Evolutionary conservation across 2,329 filamentous ascomycete genomes (phyloP).

Genomic region (Oidium heveae): DNA sequence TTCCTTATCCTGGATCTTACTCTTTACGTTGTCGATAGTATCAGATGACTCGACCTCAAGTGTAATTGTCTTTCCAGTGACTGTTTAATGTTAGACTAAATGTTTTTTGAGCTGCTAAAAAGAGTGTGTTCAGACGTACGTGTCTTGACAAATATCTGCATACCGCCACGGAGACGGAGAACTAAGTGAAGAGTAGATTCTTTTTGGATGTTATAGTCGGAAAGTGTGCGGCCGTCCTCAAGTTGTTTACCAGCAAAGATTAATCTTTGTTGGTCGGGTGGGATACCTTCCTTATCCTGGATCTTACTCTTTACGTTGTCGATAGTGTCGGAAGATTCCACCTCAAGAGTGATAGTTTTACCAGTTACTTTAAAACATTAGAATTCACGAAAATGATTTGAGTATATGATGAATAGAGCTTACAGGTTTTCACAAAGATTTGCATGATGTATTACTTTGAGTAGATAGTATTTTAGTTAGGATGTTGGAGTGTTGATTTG

Average conservation of each 20-base stretch:
- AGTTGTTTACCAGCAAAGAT: slow-evolving; percentile 49
- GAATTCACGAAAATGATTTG: too few relatives aligned
- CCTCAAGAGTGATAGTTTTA: slow-evolving; percentile 61
- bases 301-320: slow-evolving; percentile 49
- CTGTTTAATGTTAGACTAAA: too few relatives aligned
- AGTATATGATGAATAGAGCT: slow-evolving; percentile 18
- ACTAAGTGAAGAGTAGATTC: slow-evolving; percentile 48
- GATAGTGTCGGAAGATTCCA: slow-evolving; percentile 42
- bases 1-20: slow-evolving; percentile 47
- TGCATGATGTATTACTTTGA: slow-evolving; percentile 33
- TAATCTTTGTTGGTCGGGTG: slow-evolving; percentile 43
- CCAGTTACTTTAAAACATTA: slow-evolving; percentile 40
- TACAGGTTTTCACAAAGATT: slow-evolving; percentile 94
- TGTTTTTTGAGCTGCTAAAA: too few relatives aligned
- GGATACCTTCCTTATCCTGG: slow-evolving; percentile 48
- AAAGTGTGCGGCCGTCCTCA: slow-evolving; percentile 55
- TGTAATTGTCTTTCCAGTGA: slow-evolving; percentile 46
- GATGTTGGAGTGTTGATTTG: too few relatives aligned
- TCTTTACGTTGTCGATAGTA: slow-evolving; percentile 48
- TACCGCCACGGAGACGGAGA: slow-evolving; percentile 46
- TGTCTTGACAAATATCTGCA: slow-evolving; percentile 51
- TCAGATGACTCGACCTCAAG: slow-evolving; percentile 43
- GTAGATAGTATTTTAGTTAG: too few relatives aligned
- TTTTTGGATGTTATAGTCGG: slow-evolving; percentile 72
- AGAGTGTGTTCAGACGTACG: slow-evolving; percentile 1